phyloP scores from a whole-genome alignment of 2,329 filamentous ascomycete species.

The Fusarium miscanthi region DNA sequence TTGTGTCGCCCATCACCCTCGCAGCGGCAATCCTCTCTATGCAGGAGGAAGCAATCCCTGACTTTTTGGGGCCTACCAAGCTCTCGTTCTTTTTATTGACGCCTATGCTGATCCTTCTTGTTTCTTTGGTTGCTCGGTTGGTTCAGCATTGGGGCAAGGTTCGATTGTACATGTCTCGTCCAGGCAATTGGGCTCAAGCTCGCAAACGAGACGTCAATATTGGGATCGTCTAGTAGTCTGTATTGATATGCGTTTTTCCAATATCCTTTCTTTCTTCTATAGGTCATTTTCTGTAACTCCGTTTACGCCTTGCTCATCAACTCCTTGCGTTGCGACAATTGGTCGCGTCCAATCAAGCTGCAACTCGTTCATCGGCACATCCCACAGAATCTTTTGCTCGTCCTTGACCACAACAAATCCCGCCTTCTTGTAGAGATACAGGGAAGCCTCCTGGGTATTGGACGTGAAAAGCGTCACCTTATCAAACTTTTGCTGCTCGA shows the following conservation, averaged over 20 bases:
- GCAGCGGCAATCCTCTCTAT: slow-evolving; percentile 22
- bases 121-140: not conserved
- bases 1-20: not conserved
- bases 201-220: not conserved
- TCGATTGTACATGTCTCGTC: not conserved
- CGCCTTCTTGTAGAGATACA: slow-evolving; percentile 17
- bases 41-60: slow-evolving; percentile 20
- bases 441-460: not conserved
- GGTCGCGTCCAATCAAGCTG: slow-evolving; percentile 23
- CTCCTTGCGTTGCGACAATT: fast-evolving
- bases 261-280: not conserved
- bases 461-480: slow-evolving; percentile 15
- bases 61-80: not conserved
- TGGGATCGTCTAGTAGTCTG: not conserved
- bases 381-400: slow-evolving; percentile 25
- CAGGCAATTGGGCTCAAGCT: not conserved
- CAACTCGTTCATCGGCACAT: slow-evolving; percentile 16
- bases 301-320: not conserved
- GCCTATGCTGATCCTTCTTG: not conserved
- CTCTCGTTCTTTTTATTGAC: slow-evolving; percentile 1
- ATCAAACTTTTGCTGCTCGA: slow-evolving; percentile 9
- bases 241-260: fast-evolving
- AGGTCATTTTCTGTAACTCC: not conserved
- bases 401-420: slow-evolving; percentile 14
- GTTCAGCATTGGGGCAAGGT: not conserved